Evolutionary conservation across 106 monocot genomes (phyloP), one percentile per base, ranked within the genome.

Genomic region (Dactylorhiza incarnata): DNA sequence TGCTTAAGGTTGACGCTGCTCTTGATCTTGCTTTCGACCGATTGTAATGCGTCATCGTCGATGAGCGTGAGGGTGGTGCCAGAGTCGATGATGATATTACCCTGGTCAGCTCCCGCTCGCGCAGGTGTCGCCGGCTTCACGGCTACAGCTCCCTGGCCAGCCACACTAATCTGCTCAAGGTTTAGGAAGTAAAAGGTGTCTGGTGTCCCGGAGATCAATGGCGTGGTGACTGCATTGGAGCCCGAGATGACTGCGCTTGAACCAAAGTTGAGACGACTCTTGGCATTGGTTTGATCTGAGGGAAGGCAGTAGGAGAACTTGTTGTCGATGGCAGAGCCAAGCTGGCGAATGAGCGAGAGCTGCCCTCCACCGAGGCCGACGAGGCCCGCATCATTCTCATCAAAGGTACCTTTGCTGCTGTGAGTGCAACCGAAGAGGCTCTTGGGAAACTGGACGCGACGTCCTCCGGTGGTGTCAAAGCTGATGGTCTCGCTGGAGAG

Each of bases 291-390:
- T 10, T 72, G 72, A 2, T 13, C 7, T 0, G 9, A 51, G 0
- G 72, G 72, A 5, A 88, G 55, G 56, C 85, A 88, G 75, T 85
- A 88, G 22, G 88, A 88, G 73, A 88, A 88, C 74, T 72, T 85
- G 12, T 37, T 16, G 20, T 81, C 76, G 43, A 84, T 51, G 26
- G 48, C 50, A 3, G 74, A 46, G n/a, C 83, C 75, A 9, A 89
- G 37, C 47, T 88, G 88, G 4, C 79, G 77, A 16, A 85, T 75
- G 16, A 88, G 83, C 11, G 88, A 88, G 1, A 85, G n/a, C 11
- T 55, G 53, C 19, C 85, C 88, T 24, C 66, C 69, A 2, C 83
- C 88, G 43, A 89, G 85, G 11, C 88, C 88, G n/a, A 88, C 83
- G 47, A 88, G 48, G 1, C 88, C 88, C 5, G 46, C 52, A 2